Evolutionary conservation across 116 monocot genomes (phyloP).

Genomic region (Iris pallida): DNA sequence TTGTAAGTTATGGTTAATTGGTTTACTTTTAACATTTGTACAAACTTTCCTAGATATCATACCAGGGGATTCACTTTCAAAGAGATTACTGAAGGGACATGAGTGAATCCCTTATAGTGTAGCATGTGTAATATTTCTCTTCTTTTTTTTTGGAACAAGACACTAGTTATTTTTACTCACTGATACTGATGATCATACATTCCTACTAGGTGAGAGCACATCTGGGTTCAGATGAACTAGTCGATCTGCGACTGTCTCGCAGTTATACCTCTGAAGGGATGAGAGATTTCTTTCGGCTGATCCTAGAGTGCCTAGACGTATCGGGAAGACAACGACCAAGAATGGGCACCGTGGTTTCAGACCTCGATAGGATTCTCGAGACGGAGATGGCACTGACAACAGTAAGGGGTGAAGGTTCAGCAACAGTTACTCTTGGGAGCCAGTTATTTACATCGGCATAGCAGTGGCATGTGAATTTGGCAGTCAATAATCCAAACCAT

Average conservation of each 20-base stretch:
- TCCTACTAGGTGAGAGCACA: conserved; percentile 3
- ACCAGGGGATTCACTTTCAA: background rate
- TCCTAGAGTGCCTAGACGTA: background rate
- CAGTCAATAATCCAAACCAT: too few species aligned
- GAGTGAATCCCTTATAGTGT: too few species aligned
- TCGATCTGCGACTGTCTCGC: background rate
- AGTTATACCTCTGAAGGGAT: conserved; percentile 10
- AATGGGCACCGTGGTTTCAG: background rate
- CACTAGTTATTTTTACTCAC: background rate
- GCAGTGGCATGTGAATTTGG: too few species aligned
- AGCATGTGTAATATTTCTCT: too few species aligned
- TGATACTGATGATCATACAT: background rate
- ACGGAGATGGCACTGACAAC: conserved; percentile 10
- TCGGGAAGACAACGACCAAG: background rate
- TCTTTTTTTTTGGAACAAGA: background rate
- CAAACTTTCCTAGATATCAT: background rate
- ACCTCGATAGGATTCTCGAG: conserved; percentile 6
- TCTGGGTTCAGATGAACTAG: background rate
- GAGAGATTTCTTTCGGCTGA: background rate
- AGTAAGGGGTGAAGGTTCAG: conserved; percentile 2
- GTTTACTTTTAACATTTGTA: background rate
- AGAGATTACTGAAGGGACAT: too few species aligned
- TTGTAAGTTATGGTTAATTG: too few species aligned
- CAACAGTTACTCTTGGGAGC: conserved; percentile 11
- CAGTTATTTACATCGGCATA: conserved; percentile 9